Base-by-base conservation (phyloP, 2,329 filamentous ascomycete genomes). In the Lachnellula arida region DNA sequence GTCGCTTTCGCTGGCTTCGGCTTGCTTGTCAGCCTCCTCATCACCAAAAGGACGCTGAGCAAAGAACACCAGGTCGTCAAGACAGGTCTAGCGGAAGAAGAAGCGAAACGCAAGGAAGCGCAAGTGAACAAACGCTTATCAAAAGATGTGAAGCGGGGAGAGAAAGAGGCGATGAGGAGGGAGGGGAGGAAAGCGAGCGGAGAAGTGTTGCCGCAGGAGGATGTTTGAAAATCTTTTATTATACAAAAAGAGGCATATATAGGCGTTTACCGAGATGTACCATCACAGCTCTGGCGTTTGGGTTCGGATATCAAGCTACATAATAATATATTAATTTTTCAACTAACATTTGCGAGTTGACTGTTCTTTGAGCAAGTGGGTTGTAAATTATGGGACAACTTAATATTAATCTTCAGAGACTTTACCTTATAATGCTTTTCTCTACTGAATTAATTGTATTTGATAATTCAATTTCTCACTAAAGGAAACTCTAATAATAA, bases 51-150 rank as follows among this genome's bases (percentile, higher is more conserved):
- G 14, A 64, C 70, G 3, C 62, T 82, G 63, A 79, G 71, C 46
- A 75, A 72, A 48, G 77, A 78, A 58, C 79, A 82, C 61, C 71
- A 72, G 6, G 76, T 79, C 65, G 80, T 76, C 5, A 78, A 74
- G 66, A 81, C 79, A 4, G 80, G 79, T 17, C 19, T 64, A 39
- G 57, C 1, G 7, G 61, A 63, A 34, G 60, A 70, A 52, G 63
- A 67, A 48, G 56, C 51, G 25, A 54, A 58, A 51, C 58, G 65
- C 35, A 62, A 56, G 53, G 58, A 61, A 39, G 40, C 49, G 9
- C 51, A 61, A 40, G 57, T 56, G 37, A 57, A 58, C 32, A 61
- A 55, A 51, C 59, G 35, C 22, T 46, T 34, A 15, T 46, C 19
- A 7, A 55, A 55, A 58, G 52, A 44, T n/a, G 11, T 14, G 43